Percentiles rank a stretch among this genome's conserved stretches.
These are phyloP conservation scores for Lyophyllum semitale DNA, from an alignment of 768 basidiomycete species.

Conservation along the genomic window DNA sequence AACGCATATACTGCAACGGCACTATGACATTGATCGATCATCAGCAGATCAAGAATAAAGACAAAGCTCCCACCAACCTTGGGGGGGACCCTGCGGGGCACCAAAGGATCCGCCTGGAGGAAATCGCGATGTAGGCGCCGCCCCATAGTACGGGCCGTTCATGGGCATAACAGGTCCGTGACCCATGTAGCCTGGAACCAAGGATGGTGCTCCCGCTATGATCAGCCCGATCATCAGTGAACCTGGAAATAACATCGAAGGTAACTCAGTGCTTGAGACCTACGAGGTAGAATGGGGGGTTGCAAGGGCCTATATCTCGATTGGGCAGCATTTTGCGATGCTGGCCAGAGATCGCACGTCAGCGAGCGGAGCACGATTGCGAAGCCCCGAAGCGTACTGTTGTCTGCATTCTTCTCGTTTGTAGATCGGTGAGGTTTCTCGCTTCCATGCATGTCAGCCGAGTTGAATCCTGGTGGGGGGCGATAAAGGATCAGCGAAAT, in stretches of 20 bases:
- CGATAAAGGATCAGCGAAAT: constrained; percentile 10
- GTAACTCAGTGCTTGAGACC: background rate
- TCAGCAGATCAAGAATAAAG: background rate
- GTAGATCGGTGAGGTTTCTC: constrained; percentile 13
- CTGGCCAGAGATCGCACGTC: constrained; percentile 23
- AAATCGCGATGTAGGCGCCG: background rate
- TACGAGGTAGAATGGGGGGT: constrained; percentile 1
- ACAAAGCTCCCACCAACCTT: background rate
- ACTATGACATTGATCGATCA: background rate
- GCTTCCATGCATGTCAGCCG: constrained; percentile 18
- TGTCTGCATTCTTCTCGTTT: constrained; percentile 16
- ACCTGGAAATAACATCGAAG: constrained; percentile 10
- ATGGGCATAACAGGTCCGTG: background rate
- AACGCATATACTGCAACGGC: background rate
- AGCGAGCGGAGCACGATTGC: constrained; percentile 17
- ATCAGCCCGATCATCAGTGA: constrained; percentile 15
- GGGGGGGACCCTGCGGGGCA: background rate
- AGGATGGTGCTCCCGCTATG: background rate
- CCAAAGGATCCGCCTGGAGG: background rate
- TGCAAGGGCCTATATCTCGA: constrained; percentile 3
- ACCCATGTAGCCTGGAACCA: background rate
- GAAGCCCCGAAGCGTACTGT: constrained; percentile 22
- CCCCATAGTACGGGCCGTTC: background rate
- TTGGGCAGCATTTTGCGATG: constrained; percentile 10
- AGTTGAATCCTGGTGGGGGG: constrained; percentile 3